These are phyloP conservation scores for Pisolithus sp. DNA, from an alignment of 768 basidiomycete species.

Conservation along the genomic window DNA sequence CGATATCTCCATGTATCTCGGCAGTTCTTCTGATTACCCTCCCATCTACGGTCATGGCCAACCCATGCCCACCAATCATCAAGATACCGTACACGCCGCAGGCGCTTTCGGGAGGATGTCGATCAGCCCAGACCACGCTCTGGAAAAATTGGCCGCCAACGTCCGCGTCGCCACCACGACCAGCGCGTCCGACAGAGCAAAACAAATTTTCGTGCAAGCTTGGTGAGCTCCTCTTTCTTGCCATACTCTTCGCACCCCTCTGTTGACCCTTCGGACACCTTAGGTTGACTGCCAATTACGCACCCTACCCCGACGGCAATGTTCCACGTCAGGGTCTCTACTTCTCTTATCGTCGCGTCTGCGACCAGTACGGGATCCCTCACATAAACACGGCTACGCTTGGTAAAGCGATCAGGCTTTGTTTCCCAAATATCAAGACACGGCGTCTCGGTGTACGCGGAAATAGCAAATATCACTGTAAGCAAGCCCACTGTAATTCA, in stretches of 20 bases:
- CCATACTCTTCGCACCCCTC: slow-evolving; percentile 11
- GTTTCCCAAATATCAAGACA: slow-evolving; percentile 94
- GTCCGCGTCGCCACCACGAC: slow-evolving; percentile 86
- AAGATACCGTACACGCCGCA: slow-evolving; percentile 52
- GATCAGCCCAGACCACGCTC: slow-evolving; percentile 65
- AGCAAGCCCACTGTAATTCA: slow-evolving; percentile 34
- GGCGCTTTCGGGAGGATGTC: slow-evolving; percentile 75
- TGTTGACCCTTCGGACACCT: slow-evolving; percentile 12
- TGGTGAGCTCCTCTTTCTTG: slow-evolving; percentile 49
- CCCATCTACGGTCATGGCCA: slow-evolving; percentile 50
- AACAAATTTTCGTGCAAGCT: slow-evolving; percentile 89
- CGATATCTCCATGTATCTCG: slow-evolving; percentile 74
- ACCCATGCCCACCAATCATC: slow-evolving; percentile 34
- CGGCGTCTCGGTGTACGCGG: slow-evolving; percentile 87
- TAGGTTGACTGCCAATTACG: slow-evolving; percentile 86
- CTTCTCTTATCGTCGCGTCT: slow-evolving; percentile 86
- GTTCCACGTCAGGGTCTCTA: slow-evolving; percentile 92
- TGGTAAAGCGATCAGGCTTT: slow-evolving; percentile 89
- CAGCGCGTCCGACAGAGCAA: slow-evolving; percentile 84
- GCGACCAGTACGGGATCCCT: slow-evolving; percentile 88
- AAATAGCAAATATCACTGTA: slow-evolving; percentile 95
- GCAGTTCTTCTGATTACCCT: slow-evolving; percentile 55
- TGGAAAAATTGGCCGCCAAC: slow-evolving; percentile 83
- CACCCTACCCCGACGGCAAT: slow-evolving; percentile 87
- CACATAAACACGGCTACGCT: slow-evolving; percentile 95